Base-by-base conservation (phyloP, 1,284 basidiomycete genomes). In the Cutaneotrichosporon cyanovorans region DNA sequence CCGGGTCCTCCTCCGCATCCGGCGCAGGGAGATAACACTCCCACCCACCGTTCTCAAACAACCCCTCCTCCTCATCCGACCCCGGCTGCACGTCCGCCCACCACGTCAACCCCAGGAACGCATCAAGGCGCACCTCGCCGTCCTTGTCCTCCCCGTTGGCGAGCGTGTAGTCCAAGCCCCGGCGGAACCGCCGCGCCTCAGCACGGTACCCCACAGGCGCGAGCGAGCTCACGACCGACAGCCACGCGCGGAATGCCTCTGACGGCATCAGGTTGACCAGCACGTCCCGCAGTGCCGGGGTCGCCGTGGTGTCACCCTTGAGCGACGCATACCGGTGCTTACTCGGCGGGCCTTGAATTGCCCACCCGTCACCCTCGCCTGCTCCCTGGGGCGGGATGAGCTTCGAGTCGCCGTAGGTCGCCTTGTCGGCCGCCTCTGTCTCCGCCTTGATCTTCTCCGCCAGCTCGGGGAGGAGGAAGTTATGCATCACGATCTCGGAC, bases 21-120 rank as follows among this genome's bases (percentile, higher is more conserved):
- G 91, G 88, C 25, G 87, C 85, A 3, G 90, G 85, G 81, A 95
- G 88, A 69, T 95, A 96, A 68, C 89, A 93, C 82, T 95, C 90
- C 91, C 91, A 95, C 19, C 90, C 91, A 46, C 91, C 91, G 78
- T 87, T 87, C 55, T 86, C 73, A 23, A 66, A 42, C 40, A 70
- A 68, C 50, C 65, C 66, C 25, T 68, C 73, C 50, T 73, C 73
- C 52, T 63, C 75, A 45, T 62, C 72, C 58, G 65, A 68, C 56
- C 69, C 68, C 48, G 60, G 58, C 6, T 63, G 55, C 33, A 60
- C 53, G 51, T 71, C 72, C 5, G 77, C 75, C 62, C 82, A 80
- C 19, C 91, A 91, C 20, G 91, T 96, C 55, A 96, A 72, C 10
- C 86, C 87, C n/a, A 98, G 77, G 48, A 86, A 84, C 11, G 90